Base-by-base conservation (phyloP, 1,139 yeast genomes). In the Yamadazyma diospyri region DNA sequence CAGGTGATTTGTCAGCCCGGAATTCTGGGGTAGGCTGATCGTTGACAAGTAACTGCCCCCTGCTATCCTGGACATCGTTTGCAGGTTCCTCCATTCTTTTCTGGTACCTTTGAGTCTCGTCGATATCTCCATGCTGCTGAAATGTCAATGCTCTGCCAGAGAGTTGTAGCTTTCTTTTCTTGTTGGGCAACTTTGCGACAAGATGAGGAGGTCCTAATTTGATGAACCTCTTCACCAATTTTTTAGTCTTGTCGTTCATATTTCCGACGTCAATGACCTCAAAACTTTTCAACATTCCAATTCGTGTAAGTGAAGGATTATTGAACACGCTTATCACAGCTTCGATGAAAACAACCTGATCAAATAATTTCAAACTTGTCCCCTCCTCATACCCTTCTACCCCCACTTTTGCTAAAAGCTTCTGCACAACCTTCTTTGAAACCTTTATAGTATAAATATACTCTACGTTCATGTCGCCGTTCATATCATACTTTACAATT, bases 61-160 rank as follows among this genome's bases (percentile, higher is more conserved):
- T 13, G 12, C 23, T 21, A 21, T 5, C 4, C 7, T 21, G 23
- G 7, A 11, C 12, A 4, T 5, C 5, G 4, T 21, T 11, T 21
- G 21, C 21, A 19, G 23, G 23, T 21, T 21, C 12, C 7, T 6
- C 7, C 10, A 21, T 21, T 8, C 21, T 19, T 19, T 19, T 19
- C 21, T 19, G 7, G 25, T 12, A 22, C 15, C 25, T 23, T 13
- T 23, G 14, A 10, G 37, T 34, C 12, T 34, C 37, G 12, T 32
- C 18, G 2, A 33, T 10, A 16, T 19, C 29, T 11, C 24, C 32
- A 6, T 22, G 31, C 3, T 32, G 31, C n/a, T 34, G 34, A 14
- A 34, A 34, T 10, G 29, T 26, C n/a, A 34, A 15, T 3, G 19
- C 28, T 18, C 24, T 29, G 7, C 37, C 37, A n/a, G 26, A 25